phyloP scores from a whole-genome alignment of 176 grass and related monocot species.

The Cenchrus americanus region DNA sequence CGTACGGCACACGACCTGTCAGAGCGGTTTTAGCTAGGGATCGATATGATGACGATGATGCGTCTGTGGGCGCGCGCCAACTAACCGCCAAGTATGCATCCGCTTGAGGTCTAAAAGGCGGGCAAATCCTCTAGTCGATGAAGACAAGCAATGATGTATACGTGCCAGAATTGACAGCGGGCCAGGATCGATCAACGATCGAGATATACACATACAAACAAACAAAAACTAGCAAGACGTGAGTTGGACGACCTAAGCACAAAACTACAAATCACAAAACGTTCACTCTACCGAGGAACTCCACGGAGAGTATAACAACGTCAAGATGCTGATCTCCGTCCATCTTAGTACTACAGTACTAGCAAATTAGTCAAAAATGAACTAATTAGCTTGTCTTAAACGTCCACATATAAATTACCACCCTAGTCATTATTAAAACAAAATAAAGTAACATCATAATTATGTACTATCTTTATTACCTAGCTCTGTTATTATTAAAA shows the following conservation, averaged over 20 bases:
- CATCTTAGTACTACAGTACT: too few species aligned
- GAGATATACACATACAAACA: not conserved
- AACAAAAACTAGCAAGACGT: too few species aligned
- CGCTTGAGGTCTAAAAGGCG: not conserved
- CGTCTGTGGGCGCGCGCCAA: not conserved
- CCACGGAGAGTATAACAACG: not conserved
- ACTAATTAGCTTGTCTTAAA: too few species aligned
- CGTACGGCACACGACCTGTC: not conserved
- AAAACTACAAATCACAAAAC: constrained; percentile 8
- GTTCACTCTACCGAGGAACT: not conserved
- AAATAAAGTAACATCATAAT: too few species aligned
- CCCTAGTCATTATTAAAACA: too few species aligned
- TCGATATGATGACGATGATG: not conserved
- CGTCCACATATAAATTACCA: too few species aligned
- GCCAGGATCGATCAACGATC: not conserved
- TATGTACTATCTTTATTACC: too few species aligned
- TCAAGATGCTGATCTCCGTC: constrained; percentile 23
- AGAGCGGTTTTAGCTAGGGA: not conserved
- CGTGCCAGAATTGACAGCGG: constrained; percentile 5
- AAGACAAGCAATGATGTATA: not conserved
- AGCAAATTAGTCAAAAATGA: too few species aligned
- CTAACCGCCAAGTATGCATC: not conserved
- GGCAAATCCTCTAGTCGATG: not conserved
- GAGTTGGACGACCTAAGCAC: not conserved
- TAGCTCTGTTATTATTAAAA: too few species aligned